Evolutionary conservation across 129 eudicot genomes (phyloP), one percentile per base, ranked within the genome.

Genomic region (Scalesia atractyloides): DNA sequence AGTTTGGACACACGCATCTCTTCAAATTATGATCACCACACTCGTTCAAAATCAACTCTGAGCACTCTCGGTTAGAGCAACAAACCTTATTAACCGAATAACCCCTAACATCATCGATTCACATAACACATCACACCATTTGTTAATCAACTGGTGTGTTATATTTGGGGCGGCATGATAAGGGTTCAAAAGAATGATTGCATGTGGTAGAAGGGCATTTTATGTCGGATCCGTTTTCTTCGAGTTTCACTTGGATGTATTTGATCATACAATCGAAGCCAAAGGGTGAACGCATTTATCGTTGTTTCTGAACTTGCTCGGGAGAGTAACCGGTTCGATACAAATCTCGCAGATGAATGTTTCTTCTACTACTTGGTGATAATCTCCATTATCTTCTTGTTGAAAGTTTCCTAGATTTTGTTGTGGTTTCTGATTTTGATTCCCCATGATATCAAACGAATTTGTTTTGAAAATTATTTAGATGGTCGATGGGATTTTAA

Each of bases 321-420:
- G 54, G 24, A 16, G 48, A 2, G 22, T 34, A 9, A 82, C 52
- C 11, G 86, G 86, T 26, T 87, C 86, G 22, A 79, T 64, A 74
- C 88, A 87, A 10, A 87, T 87, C 75, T 87, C 86, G 69, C 88
- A 87, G 17, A 83, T 86, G 81, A 81, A 78, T 39, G 33, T 56
- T 65, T 36, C 1, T 36, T 36, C 41, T 36, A 3, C 41, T 36
- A 4, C 24, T 17, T 53, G 37, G 51, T 72, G 57, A 43, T 60
- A 9, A 14, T 60, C 17, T 30, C 26, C 17, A 2, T 66, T 13
- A 66, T 66, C 57, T 43, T 44, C 57, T 18, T 19, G 56, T 43
- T 44, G 24, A 66, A 34, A 26, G 54, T 44, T 18, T 22, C 11
- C n/a, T 44, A 34, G 56, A 52, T 44, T 43, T 22, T 19, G 16